Conservation (phyloP, 2,329 filamentous ascomycete species). For the Orbilia blumenaviensis region DNA sequence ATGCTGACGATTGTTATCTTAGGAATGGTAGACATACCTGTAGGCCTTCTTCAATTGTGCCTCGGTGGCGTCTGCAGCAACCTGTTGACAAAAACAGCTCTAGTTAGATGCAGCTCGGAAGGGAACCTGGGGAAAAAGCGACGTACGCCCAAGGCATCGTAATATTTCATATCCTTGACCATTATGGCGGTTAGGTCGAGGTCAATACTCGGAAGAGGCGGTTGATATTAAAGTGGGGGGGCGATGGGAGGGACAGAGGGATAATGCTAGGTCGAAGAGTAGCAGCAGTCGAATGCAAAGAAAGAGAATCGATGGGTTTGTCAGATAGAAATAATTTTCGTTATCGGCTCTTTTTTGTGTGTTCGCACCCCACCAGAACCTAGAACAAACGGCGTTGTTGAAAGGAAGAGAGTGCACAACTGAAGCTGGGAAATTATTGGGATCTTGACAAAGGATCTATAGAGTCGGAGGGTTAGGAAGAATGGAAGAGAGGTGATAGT, state of each 20-base stretch:
- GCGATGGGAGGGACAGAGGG: too few species aligned
- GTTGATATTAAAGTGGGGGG: constrained; percentile 3
- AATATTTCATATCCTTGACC: constrained; percentile 81
- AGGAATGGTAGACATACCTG: constrained; percentile 9
- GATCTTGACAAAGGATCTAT: background rate
- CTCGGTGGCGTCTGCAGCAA: constrained; percentile 80
- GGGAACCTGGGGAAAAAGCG: background rate
- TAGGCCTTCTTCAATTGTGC: constrained; percentile 90
- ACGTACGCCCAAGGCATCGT: constrained; percentile 80
- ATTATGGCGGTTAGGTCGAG: constrained; percentile 65
- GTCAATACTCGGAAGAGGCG: constrained; percentile 2
- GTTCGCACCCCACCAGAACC: constrained; percentile 29
- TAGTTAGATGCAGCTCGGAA: constrained; percentile 21
- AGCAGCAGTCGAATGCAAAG: background rate
- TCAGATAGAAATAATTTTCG: constrained; percentile 24
- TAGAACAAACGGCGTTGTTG: background rate
- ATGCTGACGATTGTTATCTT: background rate
- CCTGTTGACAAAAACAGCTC: constrained; percentile 65
- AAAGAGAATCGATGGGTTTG: constrained; percentile 22
- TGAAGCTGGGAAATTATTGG: background rate
- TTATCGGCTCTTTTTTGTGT: constrained; percentile 13
- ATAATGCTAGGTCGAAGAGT: background rate
- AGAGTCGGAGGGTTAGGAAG: constrained; percentile 24
- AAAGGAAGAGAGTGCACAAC: background rate
- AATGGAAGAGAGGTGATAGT: background rate